Conservation (phyloP, 345 rosid genomes). For the Salix suchowensis region DNA sequence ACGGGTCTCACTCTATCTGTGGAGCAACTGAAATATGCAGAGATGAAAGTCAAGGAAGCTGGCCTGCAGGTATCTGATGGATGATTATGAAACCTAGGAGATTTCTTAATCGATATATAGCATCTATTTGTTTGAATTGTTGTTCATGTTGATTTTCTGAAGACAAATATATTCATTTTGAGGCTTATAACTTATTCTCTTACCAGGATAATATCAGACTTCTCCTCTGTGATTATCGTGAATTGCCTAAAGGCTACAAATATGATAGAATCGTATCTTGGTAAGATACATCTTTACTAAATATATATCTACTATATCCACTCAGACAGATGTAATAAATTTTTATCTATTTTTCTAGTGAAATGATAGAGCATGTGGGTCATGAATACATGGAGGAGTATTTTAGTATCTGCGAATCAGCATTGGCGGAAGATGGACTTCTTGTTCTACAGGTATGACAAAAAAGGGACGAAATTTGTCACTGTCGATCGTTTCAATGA, state of each 20-base stretch:
- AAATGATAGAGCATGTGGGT: slow-evolving; percentile 91
- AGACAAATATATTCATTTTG: no score
- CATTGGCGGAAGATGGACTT: slow-evolving; percentile 67
- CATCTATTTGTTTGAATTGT: no score
- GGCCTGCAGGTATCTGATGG: slow-evolving; percentile 61
- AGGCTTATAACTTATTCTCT: no score
- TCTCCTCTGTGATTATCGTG: slow-evolving; percentile 74
- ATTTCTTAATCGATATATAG: no score
- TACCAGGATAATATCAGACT: slow-evolving; percentile 57
- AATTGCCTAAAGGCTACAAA: slow-evolving; percentile 45
- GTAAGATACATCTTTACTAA: slow-evolving; percentile 28
- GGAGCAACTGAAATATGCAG: slow-evolving; percentile 71
- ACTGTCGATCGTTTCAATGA: background rate
- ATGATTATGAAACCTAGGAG: no score
- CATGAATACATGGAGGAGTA: slow-evolving; percentile 88
- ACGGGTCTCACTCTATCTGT: slow-evolving; percentile 77
- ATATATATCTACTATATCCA: no score
- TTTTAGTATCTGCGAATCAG: slow-evolving; percentile 68
- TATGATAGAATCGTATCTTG: slow-evolving; percentile 84
- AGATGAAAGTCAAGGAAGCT: slow-evolving; percentile 73
- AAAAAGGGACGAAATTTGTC: background rate
- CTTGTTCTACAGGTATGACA: slow-evolving; percentile 69
- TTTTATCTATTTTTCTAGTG: slow-evolving; percentile 36
- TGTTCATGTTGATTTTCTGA: background rate
- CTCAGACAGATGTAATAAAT: background rate